Percentiles rank a stretch among this genome's conserved stretches.
Evolutionary conservation across 257 asterid genomes (phyloP).

Genomic region (Solanum pinnatisectum): DNA sequence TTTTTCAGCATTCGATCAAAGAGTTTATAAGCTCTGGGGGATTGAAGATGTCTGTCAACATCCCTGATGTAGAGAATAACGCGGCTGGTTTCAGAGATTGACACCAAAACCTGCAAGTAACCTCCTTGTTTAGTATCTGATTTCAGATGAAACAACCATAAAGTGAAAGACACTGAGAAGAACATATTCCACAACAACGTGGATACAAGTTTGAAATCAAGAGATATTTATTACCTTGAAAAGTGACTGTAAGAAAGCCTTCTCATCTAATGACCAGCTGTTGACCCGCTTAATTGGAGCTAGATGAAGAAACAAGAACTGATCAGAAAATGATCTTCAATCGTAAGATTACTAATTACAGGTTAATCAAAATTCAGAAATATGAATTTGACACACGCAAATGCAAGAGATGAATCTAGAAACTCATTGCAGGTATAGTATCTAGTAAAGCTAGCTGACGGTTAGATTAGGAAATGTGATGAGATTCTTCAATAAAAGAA

Average conservation of each 20-base stretch:
- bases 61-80: slow-evolving; percentile 83
- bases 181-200: neutral
- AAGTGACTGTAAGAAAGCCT: slow-evolving; percentile 61
- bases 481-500: neutral
- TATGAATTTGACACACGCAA: neutral
- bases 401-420: neutral
- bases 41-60: slow-evolving; percentile 59
- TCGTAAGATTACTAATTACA: neutral
- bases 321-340: neutral
- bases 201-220: neutral
- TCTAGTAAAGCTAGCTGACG: neutral
- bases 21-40: slow-evolving; percentile 50
- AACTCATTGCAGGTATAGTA: neutral
- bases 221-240: slow-evolving; percentile 50
- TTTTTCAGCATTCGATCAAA: slow-evolving; percentile 68
- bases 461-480: neutral
- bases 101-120: slow-evolving; percentile 61
- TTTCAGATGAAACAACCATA: neutral
- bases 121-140: slow-evolving; percentile 3
- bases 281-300: slow-evolving; percentile 49
- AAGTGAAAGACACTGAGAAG: neutral
- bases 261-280: slow-evolving; percentile 83
- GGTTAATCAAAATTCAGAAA: neutral
- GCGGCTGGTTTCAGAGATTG: slow-evolving; percentile 48
- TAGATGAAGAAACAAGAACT: slow-evolving; percentile 16